phyloP scores from a whole-genome alignment of 352 stramenopile species.

The Hyaloperonospora arabidopsidis region DNA sequence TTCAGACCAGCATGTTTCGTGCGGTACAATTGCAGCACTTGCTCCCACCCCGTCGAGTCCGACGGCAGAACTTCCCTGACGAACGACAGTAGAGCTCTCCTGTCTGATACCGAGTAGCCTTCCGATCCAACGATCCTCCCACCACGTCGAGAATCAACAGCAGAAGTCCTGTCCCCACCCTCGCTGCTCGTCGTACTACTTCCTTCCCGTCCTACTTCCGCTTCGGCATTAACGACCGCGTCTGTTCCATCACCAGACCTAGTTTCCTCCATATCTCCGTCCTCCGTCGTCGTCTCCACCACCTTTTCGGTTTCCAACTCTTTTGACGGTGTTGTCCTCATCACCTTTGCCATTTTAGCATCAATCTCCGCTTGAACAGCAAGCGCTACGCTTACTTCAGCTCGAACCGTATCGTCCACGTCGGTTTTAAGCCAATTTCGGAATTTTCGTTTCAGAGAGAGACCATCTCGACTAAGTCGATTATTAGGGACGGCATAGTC shows the following conservation, averaged over 20 bases:
- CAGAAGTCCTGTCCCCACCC: slow-evolving; percentile 4
- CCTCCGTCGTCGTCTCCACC: neutral
- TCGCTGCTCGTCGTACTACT: slow-evolving; percentile 8
- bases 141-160: slow-evolving; percentile 10
- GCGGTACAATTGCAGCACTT: slow-evolving; percentile 29
- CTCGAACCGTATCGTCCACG: slow-evolving; percentile 1
- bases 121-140: slow-evolving; percentile 26
- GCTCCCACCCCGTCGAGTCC: slow-evolving; percentile 23
- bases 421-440: slow-evolving; percentile 23
- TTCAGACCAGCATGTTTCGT: slow-evolving; percentile 23
- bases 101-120: slow-evolving; percentile 26
- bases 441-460: slow-evolving; percentile 31
- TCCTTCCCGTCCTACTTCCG: neutral
- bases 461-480: slow-evolving; percentile 16
- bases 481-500: slow-evolving; percentile 20
- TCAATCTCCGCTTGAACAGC: slow-evolving; percentile 19
- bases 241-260: neutral
- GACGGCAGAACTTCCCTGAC: slow-evolving; percentile 23
- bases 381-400: slow-evolving; percentile 15
- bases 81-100: slow-evolving; percentile 18
- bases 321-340: neutral
- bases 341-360: slow-evolving; percentile 12
- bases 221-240: neutral
- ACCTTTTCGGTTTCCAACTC: neutral
- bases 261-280: slow-evolving; percentile 4